A percentile compares a stretch with the other conserved stretches of the same genome.
Evolutionary conservation across 169 alveolate genomes (phyloP).

Genomic region (Eimeria necatrix): DNA sequence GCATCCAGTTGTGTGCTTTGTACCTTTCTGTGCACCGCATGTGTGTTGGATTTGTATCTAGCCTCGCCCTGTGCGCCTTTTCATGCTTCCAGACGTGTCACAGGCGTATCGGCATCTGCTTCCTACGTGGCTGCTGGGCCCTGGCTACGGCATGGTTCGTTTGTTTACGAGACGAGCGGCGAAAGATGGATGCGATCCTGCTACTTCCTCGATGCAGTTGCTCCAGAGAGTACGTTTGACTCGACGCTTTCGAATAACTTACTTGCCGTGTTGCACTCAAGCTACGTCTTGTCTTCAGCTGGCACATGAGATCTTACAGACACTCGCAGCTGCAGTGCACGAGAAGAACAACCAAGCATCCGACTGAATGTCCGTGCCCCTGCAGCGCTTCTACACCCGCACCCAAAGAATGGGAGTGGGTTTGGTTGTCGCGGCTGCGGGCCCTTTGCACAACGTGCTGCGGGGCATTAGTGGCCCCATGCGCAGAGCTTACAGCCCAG

Average conservation of each 20-base stretch:
- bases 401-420: constrained; percentile 53
- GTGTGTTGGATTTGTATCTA: background rate
- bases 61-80: background rate
- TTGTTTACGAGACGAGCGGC: constrained; percentile 30
- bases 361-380: too few species aligned
- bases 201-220: constrained; percentile 7
- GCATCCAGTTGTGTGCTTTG: too few species aligned
- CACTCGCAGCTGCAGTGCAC: too few species aligned
- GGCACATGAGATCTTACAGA: too few species aligned
- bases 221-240: constrained; percentile 1
- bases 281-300: too few species aligned
- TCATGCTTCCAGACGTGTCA: background rate
- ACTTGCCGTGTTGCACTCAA: too few species aligned
- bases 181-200: constrained; percentile 14
- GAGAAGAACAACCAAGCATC: too few species aligned
- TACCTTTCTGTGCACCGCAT: background rate
- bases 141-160: constrained; percentile 36
- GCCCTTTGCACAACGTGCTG: constrained; percentile 40
- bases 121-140: constrained; percentile 45
- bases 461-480: constrained; percentile 39
- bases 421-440: background rate
- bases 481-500: constrained; percentile 47
- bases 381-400: constrained; percentile 64
- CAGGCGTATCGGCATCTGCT: constrained; percentile 14
- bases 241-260: too few species aligned